Base-by-base conservation (phyloP, 2,329 filamentous ascomycete genomes). In the Herpotrichia juniperi region DNA sequence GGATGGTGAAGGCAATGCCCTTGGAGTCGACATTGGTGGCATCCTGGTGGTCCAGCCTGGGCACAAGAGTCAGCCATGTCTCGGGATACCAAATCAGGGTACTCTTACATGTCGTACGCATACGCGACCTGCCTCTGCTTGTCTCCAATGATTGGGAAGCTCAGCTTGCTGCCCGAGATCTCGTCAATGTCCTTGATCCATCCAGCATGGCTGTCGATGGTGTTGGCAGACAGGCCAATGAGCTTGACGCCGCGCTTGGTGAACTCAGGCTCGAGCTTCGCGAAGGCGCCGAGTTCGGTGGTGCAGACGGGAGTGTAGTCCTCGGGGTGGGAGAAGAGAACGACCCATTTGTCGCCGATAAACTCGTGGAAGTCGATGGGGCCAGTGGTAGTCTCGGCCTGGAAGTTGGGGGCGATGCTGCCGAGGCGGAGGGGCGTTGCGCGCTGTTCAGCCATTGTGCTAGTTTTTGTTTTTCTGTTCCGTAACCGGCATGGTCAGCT, bases 281-380 rank as follows among this genome's bases (percentile, higher is more conserved):
- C 82, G 68, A 86, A 86, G 30, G 83, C 83, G 54, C 83, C 84
- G 44, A 86, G 78, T 75, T 86, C 83, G 46, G 83, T 87, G 51
- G 84, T 86, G 78, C 84, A 84, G 57, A 84, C 81, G 43, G 81
- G 81, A 7, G 81, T 84, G 75, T 81, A 83, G 71, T 81, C 79
- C 63, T 81, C 86, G 37, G 87, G 86, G 77, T 89, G 86, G 39
- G 86, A 88, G 81, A 89, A 89, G 61, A 89, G 81, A 57, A 89
- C 79, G 54, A 86, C 83, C 86, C 86, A 89, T 63, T 81, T 85
- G 78, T 87, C 79, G 66, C 85, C 86, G 61, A 89, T 87, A 79
- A 84, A 89, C 63, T 88, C 78, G 77, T 89, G 87, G 80, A 89
- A 89, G 75, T 88, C 81, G 71, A 89, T 87, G 48, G 79, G 79